These are phyloP conservation scores for Backusella westeae DNA, from an alignment of 192 early-diverging fungal genomes.

Conservation along the genomic window DNA sequence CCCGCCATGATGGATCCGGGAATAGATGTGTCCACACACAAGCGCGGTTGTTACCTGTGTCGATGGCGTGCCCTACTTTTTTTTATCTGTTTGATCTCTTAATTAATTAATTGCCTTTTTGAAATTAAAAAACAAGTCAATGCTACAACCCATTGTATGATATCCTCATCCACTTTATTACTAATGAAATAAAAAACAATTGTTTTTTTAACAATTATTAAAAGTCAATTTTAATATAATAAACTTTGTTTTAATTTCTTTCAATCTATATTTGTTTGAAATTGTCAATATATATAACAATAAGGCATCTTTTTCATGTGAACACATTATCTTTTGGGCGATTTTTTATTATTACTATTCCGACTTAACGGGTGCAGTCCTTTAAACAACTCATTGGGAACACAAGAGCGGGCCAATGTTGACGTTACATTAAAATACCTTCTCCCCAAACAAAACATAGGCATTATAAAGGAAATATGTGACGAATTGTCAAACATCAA, in stretches of 20 bases:
- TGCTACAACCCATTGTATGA: background rate
- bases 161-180: background rate
- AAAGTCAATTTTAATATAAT: background rate
- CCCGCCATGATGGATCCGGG: background rate
- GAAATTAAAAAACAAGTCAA: background rate
- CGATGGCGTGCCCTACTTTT: background rate
- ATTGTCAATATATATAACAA: background rate
- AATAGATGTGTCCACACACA: background rate
- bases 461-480: background rate
- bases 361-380: background rate
- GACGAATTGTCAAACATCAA: background rate
- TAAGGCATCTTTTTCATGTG: background rate
- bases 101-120: slow-evolving; percentile 2
- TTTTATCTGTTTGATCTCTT: background rate
- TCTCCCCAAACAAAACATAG: background rate
- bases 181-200: background rate
- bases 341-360: background rate
- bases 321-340: background rate
- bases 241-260: background rate
- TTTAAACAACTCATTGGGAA: background rate
- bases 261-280: background rate
- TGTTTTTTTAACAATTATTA: background rate
- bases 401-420: background rate
- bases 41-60: background rate
- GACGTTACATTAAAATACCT: background rate